Base-by-base conservation (phyloP, 441 rosid species). In the Hypseocharis bilobata region DNA sequence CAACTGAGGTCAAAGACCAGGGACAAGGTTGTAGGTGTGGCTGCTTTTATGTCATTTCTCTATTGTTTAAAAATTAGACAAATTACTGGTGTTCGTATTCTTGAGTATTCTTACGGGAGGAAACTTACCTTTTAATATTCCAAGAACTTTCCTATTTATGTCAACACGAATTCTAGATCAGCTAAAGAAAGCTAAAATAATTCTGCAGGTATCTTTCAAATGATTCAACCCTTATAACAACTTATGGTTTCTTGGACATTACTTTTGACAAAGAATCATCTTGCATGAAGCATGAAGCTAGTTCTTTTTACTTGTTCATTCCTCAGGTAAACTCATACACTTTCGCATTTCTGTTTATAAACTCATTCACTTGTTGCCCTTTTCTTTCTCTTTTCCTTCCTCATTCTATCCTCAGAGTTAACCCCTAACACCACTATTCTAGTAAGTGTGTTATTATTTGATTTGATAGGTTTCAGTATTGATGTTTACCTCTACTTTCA, bases 241-340 rank as follows among this genome's bases (percentile, higher is more conserved):
- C 86, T 62, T 92, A 88, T 74, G 98, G 98, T 60, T 90, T 90
- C 78, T 29, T 78, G 82, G 87, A 88, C 80, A 70, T 81, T 70
- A 72, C 76, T 64, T 84, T 87, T 58, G 60, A 70, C 34, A 14
- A 60, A 4, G 74, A 77, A 62, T 72, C 71, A 40, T 82, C 83
- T 72, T 76, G 84, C 57, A 70, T 86, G 69, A 77, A 81, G 73
- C 83, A 74, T 70, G 84, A 81, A 75, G 74, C 83, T 71, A 96
- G 85, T 76, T 83, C 88, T 36, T 86, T 77, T 80, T 88, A 81
- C 81, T 82, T 87, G 69, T 77, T 87, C 59, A 75, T 90, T 79
- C 98, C 98, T 75, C 86, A 86, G 98, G 98, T 89, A 77, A 70
- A 60, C 58, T 65, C 64, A 38, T 60, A 23, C 60, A 25, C 20